Evolutionary conservation across 202 grass and related monocot genomes (phyloP), one percentile per base, ranked within the genome.

Genomic region (Saccharum hybrid): DNA sequence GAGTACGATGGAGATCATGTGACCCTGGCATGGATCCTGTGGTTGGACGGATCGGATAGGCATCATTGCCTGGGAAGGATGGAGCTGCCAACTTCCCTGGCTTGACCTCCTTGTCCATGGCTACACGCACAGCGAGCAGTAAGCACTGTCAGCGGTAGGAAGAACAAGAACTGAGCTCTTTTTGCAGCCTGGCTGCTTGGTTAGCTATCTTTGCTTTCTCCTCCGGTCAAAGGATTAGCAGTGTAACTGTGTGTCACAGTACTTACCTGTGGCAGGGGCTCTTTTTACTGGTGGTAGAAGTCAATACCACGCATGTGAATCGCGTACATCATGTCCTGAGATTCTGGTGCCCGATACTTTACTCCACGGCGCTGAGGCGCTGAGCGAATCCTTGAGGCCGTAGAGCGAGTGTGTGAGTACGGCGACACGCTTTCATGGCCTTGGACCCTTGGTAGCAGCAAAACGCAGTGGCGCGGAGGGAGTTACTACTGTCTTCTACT

Each of bases 371-470:
- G 39, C 33, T 41, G 16, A 15, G 64, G 28, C 28, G 28, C 63
- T 36, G 34, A 36, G 34, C 34, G 36, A 68, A 76, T 61, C 26
- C 23, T 40, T 5, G 11, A 36, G 10, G 31, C 72, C 22, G 71
- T 75, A 84, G 45, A 57, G 52, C 80, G 16, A 77, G 23, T 4
- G 63, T 4, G 12, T 4, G 65, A 60, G 23, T 57, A 71, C 37
- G 79, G 79, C 66, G 21, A 66, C 76, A 41, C 76, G 61, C 13
- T 48, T 78, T 48, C 61, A 65, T 48, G 76, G 40, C 76, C 14
- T n/a, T 18, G 30, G 22, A 12, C 10, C 59, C 10, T 59, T 3
- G 33, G 33, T 2, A 33, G 4, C 3, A 4, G 34, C 34, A 5
- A 36, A 36, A 36, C 3, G 36, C 37, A 23, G 54, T 21, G 21